Evolutionary conservation across 2,329 filamentous ascomycete species (phyloP), one percentile per base, ranked within the genome.

Genomic region (Colletotrichum liaoningense): DNA sequence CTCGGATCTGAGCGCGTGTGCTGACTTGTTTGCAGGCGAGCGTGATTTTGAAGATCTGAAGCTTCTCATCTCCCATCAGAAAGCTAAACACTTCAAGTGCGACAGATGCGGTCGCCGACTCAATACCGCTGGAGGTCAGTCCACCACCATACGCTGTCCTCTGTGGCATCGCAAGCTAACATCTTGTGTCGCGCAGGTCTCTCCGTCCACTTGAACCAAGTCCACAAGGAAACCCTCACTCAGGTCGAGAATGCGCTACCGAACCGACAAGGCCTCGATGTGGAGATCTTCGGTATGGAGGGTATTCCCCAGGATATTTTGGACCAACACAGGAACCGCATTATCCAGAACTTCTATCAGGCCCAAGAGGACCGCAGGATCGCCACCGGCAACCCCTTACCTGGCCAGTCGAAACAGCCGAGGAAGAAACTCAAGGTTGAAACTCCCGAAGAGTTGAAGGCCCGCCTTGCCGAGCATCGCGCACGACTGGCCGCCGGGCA

Each of bases 21-120:
- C 74, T 80, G 70, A 79, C 81, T 79, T 54, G 16, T 24, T 42
- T 22, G 3, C 68, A 92, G 90, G 90, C 84, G 97, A 99, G 85
- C 94, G 96, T 86, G 96, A 98, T 85, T 99, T 98, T 82, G 95
- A 98, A 83, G 97, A 99, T 83, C 84, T 98, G 59, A 98, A 98
- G 87, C 95, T 98, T 78, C 91, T 99, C 76, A 97, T 98, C 78
- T 95, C 94, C 71, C 97, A 99, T 83, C 97, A 98, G 81, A 98
- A 98, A 83, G 95, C 96, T n/a, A 98, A 98, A 85, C 97, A 99
- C 84, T 98, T 98, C 88, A 98, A 98, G 84, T 99, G 97, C 85
- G 94, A 98, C 78, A 88, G 93, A 85, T 99, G 97, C 82, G 92
- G 92, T 66, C 91, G 97, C 76, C 90, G 95, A 77, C 85, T 99